Evolutionary conservation across 2,329 filamentous ascomycete species (phyloP).

Genomic region (Fusarium haematococcum): DNA sequence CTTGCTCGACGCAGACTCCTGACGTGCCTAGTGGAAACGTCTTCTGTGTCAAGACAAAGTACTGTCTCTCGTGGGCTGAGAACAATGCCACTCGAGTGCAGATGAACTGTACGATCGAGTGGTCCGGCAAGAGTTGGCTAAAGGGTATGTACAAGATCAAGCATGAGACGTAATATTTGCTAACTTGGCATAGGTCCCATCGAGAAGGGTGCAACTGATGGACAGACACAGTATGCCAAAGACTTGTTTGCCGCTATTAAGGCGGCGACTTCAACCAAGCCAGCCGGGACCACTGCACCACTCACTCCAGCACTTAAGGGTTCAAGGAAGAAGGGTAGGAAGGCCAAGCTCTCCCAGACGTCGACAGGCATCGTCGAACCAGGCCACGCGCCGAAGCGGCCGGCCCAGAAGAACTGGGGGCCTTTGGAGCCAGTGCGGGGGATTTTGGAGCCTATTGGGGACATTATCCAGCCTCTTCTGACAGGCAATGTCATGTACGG

Average conservation of each 20-base stretch:
- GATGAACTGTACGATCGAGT: constrained; percentile 92
- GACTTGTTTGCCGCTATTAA: constrained; percentile 82
- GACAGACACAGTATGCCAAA: constrained; percentile 85
- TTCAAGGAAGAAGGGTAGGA: constrained; percentile 72
- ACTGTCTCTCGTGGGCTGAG: constrained; percentile 93
- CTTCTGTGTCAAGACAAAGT: constrained; percentile 92
- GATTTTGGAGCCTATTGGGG: constrained; percentile 75
- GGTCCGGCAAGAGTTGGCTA: constrained; percentile 98
- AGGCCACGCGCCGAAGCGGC: constrained; percentile 56
- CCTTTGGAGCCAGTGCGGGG: constrained; percentile 81
- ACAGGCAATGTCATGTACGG: constrained; percentile 83
- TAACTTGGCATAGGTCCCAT: constrained; percentile 78
- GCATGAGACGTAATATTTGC: constrained; percentile 13
- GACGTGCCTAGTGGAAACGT: constrained; percentile 95
- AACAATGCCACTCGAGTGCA: constrained; percentile 87
- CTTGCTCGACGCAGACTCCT: constrained; percentile 86
- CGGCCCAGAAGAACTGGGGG: constrained; percentile 74
- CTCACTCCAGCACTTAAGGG: constrained; percentile 61
- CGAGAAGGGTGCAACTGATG: constrained; percentile 93
- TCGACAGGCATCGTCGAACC: constrained; percentile 55
- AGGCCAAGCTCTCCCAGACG: constrained; percentile 60
- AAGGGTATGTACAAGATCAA: constrained; percentile 73
- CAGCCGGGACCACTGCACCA: constrained; percentile 59
- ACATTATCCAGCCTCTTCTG: constrained; percentile 77
- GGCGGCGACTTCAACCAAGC: constrained; percentile 75